Percentiles rank a stretch among this genome's conserved stretches.
These are phyloP conservation scores for Byssothecium circinans DNA, from an alignment of 2,329 filamentous ascomycete species.

Conservation along the genomic window DNA sequence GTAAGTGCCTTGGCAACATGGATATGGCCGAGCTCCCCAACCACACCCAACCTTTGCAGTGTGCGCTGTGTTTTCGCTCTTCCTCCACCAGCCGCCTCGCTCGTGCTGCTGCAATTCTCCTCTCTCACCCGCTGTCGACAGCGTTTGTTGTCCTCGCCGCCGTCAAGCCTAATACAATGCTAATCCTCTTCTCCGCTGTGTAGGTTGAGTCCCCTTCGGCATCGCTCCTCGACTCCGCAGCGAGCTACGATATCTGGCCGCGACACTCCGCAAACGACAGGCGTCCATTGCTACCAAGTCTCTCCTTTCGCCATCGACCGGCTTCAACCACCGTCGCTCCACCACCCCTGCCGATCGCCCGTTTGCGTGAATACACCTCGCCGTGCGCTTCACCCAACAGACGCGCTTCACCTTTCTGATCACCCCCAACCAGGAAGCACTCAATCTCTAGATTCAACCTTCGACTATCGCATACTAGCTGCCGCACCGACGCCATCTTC, in stretches of 20 bases:
- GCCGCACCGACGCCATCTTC: slow-evolving; percentile 3
- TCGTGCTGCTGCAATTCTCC: neutral
- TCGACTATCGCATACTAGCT: neutral
- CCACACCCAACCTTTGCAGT: neutral
- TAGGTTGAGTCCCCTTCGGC: slow-evolving; percentile 6
- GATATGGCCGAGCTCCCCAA: neutral
- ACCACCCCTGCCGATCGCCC: neutral
- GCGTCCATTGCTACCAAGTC: neutral
- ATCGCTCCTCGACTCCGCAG: slow-evolving; percentile 7
- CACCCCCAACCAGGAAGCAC: too few relatives aligned
- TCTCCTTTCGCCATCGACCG: neutral
- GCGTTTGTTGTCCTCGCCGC: slow-evolving; percentile 2
- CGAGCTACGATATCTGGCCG: neutral
- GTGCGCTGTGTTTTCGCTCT: neutral
- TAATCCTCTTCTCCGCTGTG: slow-evolving; percentile 7
- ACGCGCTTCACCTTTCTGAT: neutral
- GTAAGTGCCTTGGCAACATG: neutral
- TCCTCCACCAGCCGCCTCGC: slow-evolving; percentile 4
- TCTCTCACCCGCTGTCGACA: slow-evolving; percentile 1
- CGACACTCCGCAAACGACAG: neutral
- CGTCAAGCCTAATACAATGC: slow-evolving; percentile 8
- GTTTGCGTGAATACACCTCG: neutral
- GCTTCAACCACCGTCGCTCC: neutral
- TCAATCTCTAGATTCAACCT: neutral
- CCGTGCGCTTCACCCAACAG: neutral